Conservation (phyloP, 169 alveolate genomes). For the Babesia sp. region DNA sequence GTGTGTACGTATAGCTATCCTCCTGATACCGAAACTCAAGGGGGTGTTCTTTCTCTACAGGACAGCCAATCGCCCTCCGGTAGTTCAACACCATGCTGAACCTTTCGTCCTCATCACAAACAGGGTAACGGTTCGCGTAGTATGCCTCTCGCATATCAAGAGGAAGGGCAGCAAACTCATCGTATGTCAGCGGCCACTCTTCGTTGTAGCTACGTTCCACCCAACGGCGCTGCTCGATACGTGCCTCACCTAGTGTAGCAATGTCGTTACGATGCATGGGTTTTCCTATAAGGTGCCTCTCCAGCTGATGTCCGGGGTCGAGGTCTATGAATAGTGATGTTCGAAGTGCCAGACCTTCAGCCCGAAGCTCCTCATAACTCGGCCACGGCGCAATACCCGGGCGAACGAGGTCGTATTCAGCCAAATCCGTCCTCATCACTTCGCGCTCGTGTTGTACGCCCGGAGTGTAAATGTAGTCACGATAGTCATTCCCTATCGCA, state of each 20-base stretch:
- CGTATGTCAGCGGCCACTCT: conserved; percentile 73
- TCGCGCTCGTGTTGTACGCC: conserved; percentile 23
- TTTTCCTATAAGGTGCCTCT: conserved; percentile 31
- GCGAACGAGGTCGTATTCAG: conserved; percentile 71
- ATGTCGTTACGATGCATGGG: conserved; percentile 41
- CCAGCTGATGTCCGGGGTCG: conserved; percentile 35
- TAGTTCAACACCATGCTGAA: conserved; percentile 44
- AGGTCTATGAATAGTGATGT: conserved; percentile 49
- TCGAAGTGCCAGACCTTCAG: conserved; percentile 36
- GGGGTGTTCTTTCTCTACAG: conserved; percentile 21
- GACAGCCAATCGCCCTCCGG: conserved; percentile 28
- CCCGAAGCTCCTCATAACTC: conserved; percentile 55
- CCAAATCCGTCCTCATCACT: conserved; percentile 65
- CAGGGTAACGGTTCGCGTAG: conserved; percentile 47
- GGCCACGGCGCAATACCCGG: conserved; percentile 80
- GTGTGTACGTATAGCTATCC: conserved; percentile 69
- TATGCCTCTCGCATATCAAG: conserved; percentile 64
- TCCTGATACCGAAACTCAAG: conserved; percentile 66
- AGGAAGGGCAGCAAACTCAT: conserved; percentile 69
- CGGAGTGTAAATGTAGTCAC: conserved; percentile 30
- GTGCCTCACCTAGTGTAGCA: conserved; percentile 72
- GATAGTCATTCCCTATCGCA: conserved; percentile 32
- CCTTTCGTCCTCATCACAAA: conserved; percentile 45
- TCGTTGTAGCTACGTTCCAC: conserved; percentile 53
- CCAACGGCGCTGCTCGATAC: conserved; percentile 73